Base-by-base conservation (phyloP, 768 basidiomycete genomes). In the Termitomyces sp. region DNA sequence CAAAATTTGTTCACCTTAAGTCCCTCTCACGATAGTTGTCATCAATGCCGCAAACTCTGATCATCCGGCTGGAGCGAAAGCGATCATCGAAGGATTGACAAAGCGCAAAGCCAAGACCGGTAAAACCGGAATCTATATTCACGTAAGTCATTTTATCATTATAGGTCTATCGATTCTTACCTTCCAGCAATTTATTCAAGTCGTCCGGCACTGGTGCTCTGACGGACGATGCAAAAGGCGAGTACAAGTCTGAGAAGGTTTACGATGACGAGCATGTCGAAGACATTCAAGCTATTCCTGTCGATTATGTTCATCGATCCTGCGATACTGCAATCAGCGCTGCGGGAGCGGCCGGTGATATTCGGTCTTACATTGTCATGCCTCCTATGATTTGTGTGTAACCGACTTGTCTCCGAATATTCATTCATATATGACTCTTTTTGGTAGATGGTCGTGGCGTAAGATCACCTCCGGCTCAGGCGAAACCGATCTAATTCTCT, bases 251-350 rank as follows among this genome's bases (percentile, higher is more conserved):
- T 5, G 61, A 62, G 16, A 62, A 62, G 15, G 34, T 62, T 5
- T 62, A 59, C 53, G 58, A 62, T 48, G 61, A 62, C 22, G 61
- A 62, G 51, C 58, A 55, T 42, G 61, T 62, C 24, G 56, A 59
- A 46, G 61, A 56, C 16, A 62, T 62, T n/a, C 51, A 59, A 39
- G 61, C 61, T 31, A 62, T 62, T 24, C 61, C 61, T 26, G 53
- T 37, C 2, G 58, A 62, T 37, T 62, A 59, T 16, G 61, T 62
- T 22, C 61, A 62, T 44, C 55, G 58, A 33, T 46, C 61, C 31
- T 59, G 61, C 18, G 61, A 62, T 47, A 57, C 20, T 39, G 18
- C 51, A 10, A 49, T 62, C 31, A 62, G 61, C 33, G 53, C 55
- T 33, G 58, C 61, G 15, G 61, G 61, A 54, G 58, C 29, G 26